phyloP scores from a whole-genome alignment of 306 rosid genomes.

The Urtica urens region DNA sequence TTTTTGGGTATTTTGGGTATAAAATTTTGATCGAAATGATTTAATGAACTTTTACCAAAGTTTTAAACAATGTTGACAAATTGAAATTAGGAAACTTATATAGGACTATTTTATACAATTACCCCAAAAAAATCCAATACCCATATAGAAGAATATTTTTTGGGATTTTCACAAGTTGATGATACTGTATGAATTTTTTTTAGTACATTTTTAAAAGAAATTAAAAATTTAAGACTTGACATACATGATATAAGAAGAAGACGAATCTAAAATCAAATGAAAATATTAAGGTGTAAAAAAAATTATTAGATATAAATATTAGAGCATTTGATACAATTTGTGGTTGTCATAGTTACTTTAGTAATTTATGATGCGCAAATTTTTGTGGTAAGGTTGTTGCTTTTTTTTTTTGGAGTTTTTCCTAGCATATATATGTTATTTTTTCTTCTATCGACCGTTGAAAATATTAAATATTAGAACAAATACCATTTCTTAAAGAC shows the following conservation, averaged over 20 bases:
- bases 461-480: neutral
- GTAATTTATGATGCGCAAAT: slow-evolving; percentile 3
- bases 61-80: no score
- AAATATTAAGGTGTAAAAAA: slow-evolving; percentile 6
- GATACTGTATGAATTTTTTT: neutral
- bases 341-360: slow-evolving; percentile 3
- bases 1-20: no score
- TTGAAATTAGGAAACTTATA: no score
- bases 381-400: neutral
- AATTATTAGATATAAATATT: no score
- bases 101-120: neutral
- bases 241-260: slow-evolving; percentile 2
- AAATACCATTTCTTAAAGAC: no score
- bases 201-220: neutral
- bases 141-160: neutral
- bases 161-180: neutral
- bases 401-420: neutral
- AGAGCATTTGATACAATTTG: neutral
- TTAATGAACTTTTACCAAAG: no score
- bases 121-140: neutral
- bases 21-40: no score
- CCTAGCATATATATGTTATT: neutral
- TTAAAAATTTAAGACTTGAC: slow-evolving; percentile 1
- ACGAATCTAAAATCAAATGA: slow-evolving; percentile 5
- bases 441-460: neutral